Evolutionary conservation across 768 basidiomycete species (phyloP), one percentile per base, ranked within the genome.

Genomic region (Amanita inopinata): DNA sequence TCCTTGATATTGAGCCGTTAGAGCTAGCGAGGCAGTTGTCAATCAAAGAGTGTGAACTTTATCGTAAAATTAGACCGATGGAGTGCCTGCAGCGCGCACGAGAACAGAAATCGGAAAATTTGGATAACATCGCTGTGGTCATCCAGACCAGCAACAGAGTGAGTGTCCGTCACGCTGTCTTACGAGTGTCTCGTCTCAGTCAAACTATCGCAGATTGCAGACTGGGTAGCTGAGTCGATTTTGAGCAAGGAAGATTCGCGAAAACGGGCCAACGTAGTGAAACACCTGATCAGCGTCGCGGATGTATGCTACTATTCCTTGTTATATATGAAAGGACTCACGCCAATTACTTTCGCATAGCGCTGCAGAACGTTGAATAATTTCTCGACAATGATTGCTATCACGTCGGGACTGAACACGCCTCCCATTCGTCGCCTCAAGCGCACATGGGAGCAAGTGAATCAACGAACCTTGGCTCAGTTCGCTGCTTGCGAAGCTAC

Each of bases 311-410:
- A n/a, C n/a, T 34, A 43, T 44, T 27, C 20, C 12, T 28, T 36
- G 32, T 46, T 20, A 55, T 39, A 15, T 25, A 22, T 8, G 14
- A 22, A 35, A 7, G 10, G 7, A 17, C 35, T 36, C 10, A 43
- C 18, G 8, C 18, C 9, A 34, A 22, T 38, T 33, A 48, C 12
- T 35, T 25, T 14, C 10, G 28, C 41, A n/a, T 49, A 97, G 93
- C 86, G 88, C 22, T 94, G 93, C 59, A 85, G 89, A 34, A 61
- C 63, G 12, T 64, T 97, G 50, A 87, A 93, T 59, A 98, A 98
- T 62, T 97, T 90, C 63, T 93, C 92, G 14, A 87, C 82, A n/a
- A 89, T 98, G 82, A 88, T 91, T 46, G 91, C 92, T 24, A 86
- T 98, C 43, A 81, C 92, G 27, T 94, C 94, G 10, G 94, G 92